Base-by-base conservation (phyloP, 106 monocot species). In the Triglochin maritima region DNA sequence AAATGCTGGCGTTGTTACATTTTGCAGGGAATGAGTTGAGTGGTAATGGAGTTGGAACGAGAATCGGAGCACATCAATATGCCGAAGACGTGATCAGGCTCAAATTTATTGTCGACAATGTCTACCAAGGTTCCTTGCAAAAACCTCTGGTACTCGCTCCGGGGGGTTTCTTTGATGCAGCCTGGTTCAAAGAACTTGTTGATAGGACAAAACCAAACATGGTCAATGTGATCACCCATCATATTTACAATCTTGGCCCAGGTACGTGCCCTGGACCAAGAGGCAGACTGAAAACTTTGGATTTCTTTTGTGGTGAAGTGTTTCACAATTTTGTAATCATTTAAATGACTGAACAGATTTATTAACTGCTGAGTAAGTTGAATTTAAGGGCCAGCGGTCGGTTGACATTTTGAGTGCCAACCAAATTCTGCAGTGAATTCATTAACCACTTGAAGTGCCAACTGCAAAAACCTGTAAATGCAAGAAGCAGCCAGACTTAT, bases 201-300 rank as follows among this genome's bases (percentile, higher is more conserved):
- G 59, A 70, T 4, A 85, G 69, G 69, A 84, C 83, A 44, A 90
- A 85, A 70, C 82, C 95, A 3, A 72, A 72, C 68, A 76, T 62
- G 5, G 17, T 96, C 63, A 84, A 96, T 79, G 87, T 74, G 9
- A 76, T 96, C 71, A 96, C 87, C 56, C 95, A 96, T 69, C 95
- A 96, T 66, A 96, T 96, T 29, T 96, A 96, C 65, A 96, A 88
- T 60, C 85, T 90, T 13, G 95, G 95, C 48, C 82, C 90, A 79
- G 95, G 96, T 90, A 81, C 12, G 16, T 17, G 9, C 49, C 48
- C 59, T 29, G 16, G 8, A 17, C 7, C 8, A 59, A 4, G 7
- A 6, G 42, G 42, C 29, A 29, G 7, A 59, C 29, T 29, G 29
- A 29, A 29, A 29, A 17, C 4, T 29, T 59, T 3, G 2, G 1